These are phyloP conservation scores for Eucalyptus decipiens DNA, from an alignment of 345 rosid genomes.

Conservation along the genomic window DNA sequence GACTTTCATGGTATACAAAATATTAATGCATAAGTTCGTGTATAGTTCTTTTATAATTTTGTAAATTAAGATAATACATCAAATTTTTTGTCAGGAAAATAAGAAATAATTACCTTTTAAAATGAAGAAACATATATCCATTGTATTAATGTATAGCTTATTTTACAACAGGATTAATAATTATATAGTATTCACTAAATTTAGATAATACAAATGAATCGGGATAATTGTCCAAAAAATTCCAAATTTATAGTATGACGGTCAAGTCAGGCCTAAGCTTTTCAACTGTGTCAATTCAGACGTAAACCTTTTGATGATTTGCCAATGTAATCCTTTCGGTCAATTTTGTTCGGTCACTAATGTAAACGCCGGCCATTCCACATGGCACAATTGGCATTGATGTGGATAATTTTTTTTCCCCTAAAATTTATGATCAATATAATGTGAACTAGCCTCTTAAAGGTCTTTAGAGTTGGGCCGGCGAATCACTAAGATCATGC, in stretches of 20 bases:
- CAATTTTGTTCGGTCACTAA: accelerated
- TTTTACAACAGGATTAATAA: background rate
- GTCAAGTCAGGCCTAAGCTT: too few species aligned
- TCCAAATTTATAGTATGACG: accelerated
- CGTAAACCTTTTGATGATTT: too few species aligned
- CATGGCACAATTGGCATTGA: too few species aligned
- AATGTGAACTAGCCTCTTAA: background rate
- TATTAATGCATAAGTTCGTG: background rate
- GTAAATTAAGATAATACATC: background rate
- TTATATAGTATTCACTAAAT: background rate
- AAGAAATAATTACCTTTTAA: background rate
- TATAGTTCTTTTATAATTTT: background rate
- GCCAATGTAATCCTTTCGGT: accelerated
- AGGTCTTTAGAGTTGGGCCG: background rate
- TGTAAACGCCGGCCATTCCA: accelerated
- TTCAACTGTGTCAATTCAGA: accelerated
- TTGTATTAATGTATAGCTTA: background rate
- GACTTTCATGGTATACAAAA: too few species aligned
- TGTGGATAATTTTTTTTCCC: too few species aligned
- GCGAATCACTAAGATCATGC: background rate
- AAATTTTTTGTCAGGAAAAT: background rate
- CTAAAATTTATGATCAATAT: too few species aligned
- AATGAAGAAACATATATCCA: background rate
- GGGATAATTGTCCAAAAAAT: background rate
- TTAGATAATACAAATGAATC: background rate